These are phyloP conservation scores for Dendrobium officinale DNA, from an alignment of 106 monocot species.

Conservation along the genomic window DNA sequence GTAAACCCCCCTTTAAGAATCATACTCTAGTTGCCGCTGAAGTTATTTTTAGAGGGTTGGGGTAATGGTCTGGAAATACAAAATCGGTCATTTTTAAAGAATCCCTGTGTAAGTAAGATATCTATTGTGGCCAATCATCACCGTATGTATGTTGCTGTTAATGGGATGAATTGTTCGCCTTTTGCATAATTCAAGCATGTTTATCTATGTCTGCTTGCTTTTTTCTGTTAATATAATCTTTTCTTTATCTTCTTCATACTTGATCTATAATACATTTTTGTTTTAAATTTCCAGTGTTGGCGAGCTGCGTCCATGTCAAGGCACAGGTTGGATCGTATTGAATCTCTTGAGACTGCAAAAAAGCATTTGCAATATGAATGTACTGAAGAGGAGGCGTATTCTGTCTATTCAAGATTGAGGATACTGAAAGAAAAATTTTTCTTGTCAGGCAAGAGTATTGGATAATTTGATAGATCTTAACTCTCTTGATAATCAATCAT, in stretches of 20 bases:
- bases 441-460: constrained; percentile 6
- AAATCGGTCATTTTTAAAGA: neutral
- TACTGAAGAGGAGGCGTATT: constrained; percentile 32
- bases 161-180: neutral
- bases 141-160: neutral
- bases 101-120: neutral
- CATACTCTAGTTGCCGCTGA: neutral
- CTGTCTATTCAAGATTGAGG: constrained; percentile 58
- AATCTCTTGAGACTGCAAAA: constrained; percentile 56
- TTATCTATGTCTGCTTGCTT: neutral
- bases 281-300: constrained; percentile 69
- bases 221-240: neutral
- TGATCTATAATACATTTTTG: constrained; percentile 7
- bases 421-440: constrained; percentile 58
- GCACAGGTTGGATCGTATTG: constrained; percentile 45
- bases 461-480: constrained; percentile 1
- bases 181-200: neutral
- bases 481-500: constrained; percentile 14
- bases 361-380: constrained; percentile 56
- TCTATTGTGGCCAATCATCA: neutral
- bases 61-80: neutral
- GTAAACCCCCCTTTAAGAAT: too few species aligned
- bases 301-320: constrained; percentile 70
- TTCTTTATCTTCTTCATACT: neutral
- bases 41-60: neutral